phyloP scores from a whole-genome alignment of 2,329 filamentous ascomycete species.

The Tolypocladium album region DNA sequence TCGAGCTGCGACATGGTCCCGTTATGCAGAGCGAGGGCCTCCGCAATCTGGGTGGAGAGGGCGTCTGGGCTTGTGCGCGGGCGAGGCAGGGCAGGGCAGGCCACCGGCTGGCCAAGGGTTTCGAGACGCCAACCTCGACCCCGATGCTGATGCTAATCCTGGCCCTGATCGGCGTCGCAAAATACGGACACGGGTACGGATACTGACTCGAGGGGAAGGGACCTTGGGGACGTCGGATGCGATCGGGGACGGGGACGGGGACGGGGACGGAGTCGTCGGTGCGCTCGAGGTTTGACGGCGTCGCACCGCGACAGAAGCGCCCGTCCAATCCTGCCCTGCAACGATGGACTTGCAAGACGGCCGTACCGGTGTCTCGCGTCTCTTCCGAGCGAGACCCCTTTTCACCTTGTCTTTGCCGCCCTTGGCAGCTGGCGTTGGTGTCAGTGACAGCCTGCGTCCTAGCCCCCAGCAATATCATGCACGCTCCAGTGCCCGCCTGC shows the following conservation, averaged over 20 bases:
- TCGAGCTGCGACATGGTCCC: constrained; percentile 43
- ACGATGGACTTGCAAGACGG: background rate
- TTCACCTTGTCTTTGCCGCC: background rate
- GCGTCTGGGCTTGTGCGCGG: background rate
- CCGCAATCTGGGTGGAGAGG: constrained; percentile 2
- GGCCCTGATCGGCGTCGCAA: constrained; percentile 39
- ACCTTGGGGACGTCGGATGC: background rate
- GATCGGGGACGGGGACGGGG: background rate
- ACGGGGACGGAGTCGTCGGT: background rate
- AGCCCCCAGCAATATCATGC: background rate
- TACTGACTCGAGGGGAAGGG: background rate
- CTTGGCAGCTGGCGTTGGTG: background rate
- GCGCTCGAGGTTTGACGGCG: background rate
- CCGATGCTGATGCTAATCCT: constrained; percentile 3
- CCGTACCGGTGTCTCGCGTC: background rate
- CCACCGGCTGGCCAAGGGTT: constrained; percentile 13
- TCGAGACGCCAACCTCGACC: constrained; percentile 22
- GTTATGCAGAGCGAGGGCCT: constrained; percentile 7
- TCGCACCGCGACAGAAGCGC: background rate
- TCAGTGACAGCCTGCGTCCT: background rate
- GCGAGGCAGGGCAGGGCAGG: background rate
- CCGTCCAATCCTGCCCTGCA: background rate
- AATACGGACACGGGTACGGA: constrained; percentile 11
- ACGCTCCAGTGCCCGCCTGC: background rate
- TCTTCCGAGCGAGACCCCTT: background rate